phyloP scores from a whole-genome alignment of 805 yeast genomes.

The Ogataea corticis region DNA sequence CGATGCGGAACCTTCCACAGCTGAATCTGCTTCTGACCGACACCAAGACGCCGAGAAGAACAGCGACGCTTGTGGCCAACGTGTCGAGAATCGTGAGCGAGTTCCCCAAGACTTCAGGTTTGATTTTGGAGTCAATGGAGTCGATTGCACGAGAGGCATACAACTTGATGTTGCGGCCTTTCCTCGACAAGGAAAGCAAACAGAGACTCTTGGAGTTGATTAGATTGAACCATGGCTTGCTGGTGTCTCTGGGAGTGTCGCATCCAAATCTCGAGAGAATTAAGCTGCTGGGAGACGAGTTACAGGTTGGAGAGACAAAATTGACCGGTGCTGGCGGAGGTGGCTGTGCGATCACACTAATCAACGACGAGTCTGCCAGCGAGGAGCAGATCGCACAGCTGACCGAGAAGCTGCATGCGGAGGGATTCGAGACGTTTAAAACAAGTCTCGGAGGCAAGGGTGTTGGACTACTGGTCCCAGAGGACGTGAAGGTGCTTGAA shows the following conservation, averaged over 20 bases:
- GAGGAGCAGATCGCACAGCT: slow-evolving; percentile 37
- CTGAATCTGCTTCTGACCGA: slow-evolving; percentile 76
- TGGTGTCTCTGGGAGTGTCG: slow-evolving; percentile 85
- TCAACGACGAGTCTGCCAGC: slow-evolving; percentile 48
- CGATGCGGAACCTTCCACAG: slow-evolving; percentile 73
- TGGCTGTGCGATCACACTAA: slow-evolving; percentile 92
- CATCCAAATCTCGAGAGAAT: slow-evolving; percentile 88
- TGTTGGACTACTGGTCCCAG: slow-evolving; percentile 52
- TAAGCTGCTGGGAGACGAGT: slow-evolving; percentile 61
- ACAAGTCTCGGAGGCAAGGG: slow-evolving; percentile 91
- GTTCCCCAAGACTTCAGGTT: slow-evolving; percentile 54
- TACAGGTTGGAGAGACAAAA: slow-evolving; percentile 80
- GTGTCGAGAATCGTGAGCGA: slow-evolving; percentile 59
- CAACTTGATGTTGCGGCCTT: slow-evolving; percentile 55
- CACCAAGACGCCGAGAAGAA: slow-evolving; percentile 83
- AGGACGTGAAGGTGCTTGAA: slow-evolving; percentile 6
- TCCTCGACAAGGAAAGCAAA: slow-evolving; percentile 43
- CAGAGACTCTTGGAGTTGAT: slow-evolving; percentile 59
- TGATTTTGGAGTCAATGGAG: slow-evolving; percentile 76
- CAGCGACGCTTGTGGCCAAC: slow-evolving; percentile 77
- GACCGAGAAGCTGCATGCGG: slow-evolving; percentile 36
- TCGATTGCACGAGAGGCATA: slow-evolving; percentile 73
- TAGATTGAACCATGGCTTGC: slow-evolving; percentile 81
- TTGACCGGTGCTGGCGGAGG: slow-evolving; percentile 99
- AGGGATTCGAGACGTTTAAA: slow-evolving; percentile 72